A percentile compares a stretch with the other conserved stretches of the same genome.
These are phyloP conservation scores for Furcasterigmium sp. DNA, from an alignment of 2,329 filamentous ascomycete species.

Conservation along the genomic window DNA sequence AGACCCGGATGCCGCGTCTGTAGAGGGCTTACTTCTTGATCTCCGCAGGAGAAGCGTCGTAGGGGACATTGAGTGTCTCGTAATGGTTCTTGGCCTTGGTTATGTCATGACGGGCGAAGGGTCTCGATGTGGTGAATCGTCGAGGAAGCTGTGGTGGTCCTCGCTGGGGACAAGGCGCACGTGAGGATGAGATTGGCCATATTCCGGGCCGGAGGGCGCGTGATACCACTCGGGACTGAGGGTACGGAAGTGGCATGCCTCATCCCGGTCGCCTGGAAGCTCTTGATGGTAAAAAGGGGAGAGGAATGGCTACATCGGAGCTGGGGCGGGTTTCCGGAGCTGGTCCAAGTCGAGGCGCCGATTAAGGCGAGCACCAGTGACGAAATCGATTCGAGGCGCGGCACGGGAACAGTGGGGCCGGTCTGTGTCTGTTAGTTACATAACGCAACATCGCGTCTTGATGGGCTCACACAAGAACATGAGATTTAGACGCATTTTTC, in stretches of 20 bases:
- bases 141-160: background rate
- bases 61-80: constrained; percentile 68
- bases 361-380: background rate
- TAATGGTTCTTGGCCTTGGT: constrained; percentile 63
- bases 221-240: constrained; percentile 20
- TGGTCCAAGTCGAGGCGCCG: background rate
- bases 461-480: too few relatives aligned
- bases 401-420: too few relatives aligned
- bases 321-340: background rate
- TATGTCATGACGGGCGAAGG: constrained; percentile 15
- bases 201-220: constrained; percentile 12
- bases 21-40: constrained; percentile 67
- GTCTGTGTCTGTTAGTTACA: too few relatives aligned
- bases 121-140: constrained; percentile 22
- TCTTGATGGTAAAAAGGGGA: background rate
- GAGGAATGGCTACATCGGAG: background rate
- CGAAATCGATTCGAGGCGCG: constrained; percentile 3
- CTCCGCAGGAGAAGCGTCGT: constrained; percentile 64
- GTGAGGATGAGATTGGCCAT: constrained; percentile 1
- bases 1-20: background rate
- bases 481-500: too few relatives aligned
- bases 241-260: constrained; percentile 55
- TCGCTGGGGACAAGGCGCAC: background rate
- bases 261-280: constrained; percentile 38
- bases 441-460: too few relatives aligned